These are phyloP conservation scores for Naganishia sp. DNA, from an alignment of 1,284 basidiomycete species.

Conservation along the genomic window DNA sequence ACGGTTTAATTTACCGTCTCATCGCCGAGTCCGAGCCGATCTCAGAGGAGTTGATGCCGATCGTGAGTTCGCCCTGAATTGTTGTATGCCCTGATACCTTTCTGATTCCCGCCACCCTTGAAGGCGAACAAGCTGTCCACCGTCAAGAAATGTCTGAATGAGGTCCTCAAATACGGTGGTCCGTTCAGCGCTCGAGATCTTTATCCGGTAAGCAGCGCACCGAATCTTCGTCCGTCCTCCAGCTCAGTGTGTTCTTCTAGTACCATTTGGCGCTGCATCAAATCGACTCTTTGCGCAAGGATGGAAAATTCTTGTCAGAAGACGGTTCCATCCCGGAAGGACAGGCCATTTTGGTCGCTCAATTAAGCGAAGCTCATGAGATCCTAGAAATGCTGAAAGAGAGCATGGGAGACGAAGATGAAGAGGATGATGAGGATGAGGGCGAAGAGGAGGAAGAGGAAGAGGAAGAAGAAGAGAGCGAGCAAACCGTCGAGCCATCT, in stretches of 20 bases:
- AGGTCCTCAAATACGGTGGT: slow-evolving; percentile 95
- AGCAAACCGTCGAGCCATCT: not conserved
- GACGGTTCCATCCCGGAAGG: slow-evolving; percentile 79
- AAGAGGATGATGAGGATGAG: slow-evolving; percentile 34
- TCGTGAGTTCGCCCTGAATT: slow-evolving; percentile 61
- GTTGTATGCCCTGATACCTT: not conserved
- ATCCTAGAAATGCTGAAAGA: slow-evolving; percentile 68
- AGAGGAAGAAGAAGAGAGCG: slow-evolving; percentile 19
- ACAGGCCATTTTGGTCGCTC: slow-evolving; percentile 93
- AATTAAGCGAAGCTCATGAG: slow-evolving; percentile 94
- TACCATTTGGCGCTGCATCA: slow-evolving; percentile 95
- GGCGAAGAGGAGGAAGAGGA: slow-evolving; percentile 35
- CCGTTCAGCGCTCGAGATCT: slow-evolving; percentile 93
- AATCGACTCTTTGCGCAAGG: slow-evolving; percentile 88
- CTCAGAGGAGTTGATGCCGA: slow-evolving; percentile 96
- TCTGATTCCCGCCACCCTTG: slow-evolving; percentile 58
- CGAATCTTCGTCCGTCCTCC: slow-evolving; percentile 12
- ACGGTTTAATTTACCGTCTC: slow-evolving; percentile 90
- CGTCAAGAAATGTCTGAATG: slow-evolving; percentile 94
- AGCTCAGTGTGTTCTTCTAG: slow-evolving; percentile 52
- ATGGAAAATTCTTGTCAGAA: slow-evolving; percentile 84
- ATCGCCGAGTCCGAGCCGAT: slow-evolving; percentile 98
- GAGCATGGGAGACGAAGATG: slow-evolving; percentile 32
- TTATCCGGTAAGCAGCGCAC: slow-evolving; percentile 71
- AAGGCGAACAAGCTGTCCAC: slow-evolving; percentile 91